Evolutionary conservation across 441 rosid genomes (phyloP).

Genomic region (Brassica balearica): DNA sequence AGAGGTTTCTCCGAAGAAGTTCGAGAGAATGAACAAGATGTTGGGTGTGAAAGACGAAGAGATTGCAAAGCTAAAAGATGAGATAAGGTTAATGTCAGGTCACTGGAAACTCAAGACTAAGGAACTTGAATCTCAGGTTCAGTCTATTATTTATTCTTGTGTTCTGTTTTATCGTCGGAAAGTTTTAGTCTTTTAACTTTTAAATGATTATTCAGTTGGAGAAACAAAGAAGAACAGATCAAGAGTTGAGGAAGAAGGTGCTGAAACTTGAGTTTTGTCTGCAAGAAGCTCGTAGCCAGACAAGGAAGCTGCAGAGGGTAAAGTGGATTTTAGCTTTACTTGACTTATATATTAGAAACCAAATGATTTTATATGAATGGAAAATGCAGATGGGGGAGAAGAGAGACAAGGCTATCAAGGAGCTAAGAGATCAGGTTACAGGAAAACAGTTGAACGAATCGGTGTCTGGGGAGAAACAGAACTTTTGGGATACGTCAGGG

Average conservation of each 20-base stretch:
- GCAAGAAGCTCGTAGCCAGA: constrained; percentile 91
- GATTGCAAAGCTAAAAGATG: constrained; percentile 72
- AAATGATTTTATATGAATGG: constrained; percentile 6
- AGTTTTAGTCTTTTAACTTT: constrained; percentile 20
- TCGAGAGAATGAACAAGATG: constrained; percentile 68
- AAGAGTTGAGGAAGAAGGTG: constrained; percentile 89
- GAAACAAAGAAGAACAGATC: constrained; percentile 84
- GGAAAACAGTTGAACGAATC: constrained; percentile 50
- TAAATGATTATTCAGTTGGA: constrained; percentile 60
- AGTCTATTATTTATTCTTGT: neutral
- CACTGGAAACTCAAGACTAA: constrained; percentile 88
- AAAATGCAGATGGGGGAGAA: constrained; percentile 79
- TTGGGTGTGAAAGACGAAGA: constrained; percentile 74
- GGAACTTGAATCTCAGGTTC: constrained; percentile 87
- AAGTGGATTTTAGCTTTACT: constrained; percentile 15
- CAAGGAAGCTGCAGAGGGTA: constrained; percentile 93
- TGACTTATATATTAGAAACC: neutral
- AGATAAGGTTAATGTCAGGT: constrained; percentile 74
- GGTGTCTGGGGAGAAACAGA: constrained; percentile 51
- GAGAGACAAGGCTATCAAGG: constrained; percentile 81
- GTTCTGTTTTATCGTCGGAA: neutral
- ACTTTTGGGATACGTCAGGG: constrained; percentile 86
- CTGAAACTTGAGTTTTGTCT: constrained; percentile 91
- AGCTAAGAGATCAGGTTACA: constrained; percentile 68
- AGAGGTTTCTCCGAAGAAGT: constrained; percentile 80